Evolutionary conservation across 2,329 filamentous ascomycete species (phyloP).

Genomic region (Colletotrichum endophyticum): DNA sequence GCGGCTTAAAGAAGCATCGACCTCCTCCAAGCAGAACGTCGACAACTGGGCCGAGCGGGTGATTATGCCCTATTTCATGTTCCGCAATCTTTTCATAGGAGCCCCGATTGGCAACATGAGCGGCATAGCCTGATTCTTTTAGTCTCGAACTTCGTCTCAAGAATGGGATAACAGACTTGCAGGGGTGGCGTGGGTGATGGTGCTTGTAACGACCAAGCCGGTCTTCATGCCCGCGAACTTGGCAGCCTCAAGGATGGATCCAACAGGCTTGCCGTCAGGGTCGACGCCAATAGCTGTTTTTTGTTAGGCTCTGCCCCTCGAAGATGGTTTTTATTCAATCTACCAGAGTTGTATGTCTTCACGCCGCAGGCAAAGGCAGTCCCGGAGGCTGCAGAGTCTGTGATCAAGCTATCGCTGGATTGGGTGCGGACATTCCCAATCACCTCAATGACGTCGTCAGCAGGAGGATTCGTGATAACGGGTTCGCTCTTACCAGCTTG

Average conservation of each 20-base stretch:
- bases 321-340: not conserved
- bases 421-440: slow-evolving; percentile 33
- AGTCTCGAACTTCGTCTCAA: not conserved
- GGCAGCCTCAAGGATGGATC: slow-evolving; percentile 43
- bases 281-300: slow-evolving; percentile 34
- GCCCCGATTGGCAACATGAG: slow-evolving; percentile 37
- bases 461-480: no score
- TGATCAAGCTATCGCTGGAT: slow-evolving; percentile 38
- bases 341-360: slow-evolving; percentile 39
- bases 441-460: slow-evolving; percentile 20
- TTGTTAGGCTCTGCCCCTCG: not conserved
- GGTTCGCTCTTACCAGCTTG: slow-evolving; percentile 17
- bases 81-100: slow-evolving; percentile 39
- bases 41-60: slow-evolving; percentile 40
- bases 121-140: slow-evolving; percentile 29
- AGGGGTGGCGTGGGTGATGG: slow-evolving; percentile 40
- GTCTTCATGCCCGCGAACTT: slow-evolving; percentile 43
- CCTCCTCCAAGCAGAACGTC: slow-evolving; percentile 45
- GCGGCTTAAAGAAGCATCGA: slow-evolving; percentile 44
- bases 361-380: slow-evolving; percentile 43
- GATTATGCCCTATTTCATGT: slow-evolving; percentile 40
- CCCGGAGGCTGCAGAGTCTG: slow-evolving; percentile 43
- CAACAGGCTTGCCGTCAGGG: slow-evolving; percentile 35
- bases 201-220: slow-evolving; percentile 45
- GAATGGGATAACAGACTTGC: slow-evolving; percentile 23